Conservation (phyloP, 192 early-diverging fungal species). For the Podila clonocystis region DNA sequence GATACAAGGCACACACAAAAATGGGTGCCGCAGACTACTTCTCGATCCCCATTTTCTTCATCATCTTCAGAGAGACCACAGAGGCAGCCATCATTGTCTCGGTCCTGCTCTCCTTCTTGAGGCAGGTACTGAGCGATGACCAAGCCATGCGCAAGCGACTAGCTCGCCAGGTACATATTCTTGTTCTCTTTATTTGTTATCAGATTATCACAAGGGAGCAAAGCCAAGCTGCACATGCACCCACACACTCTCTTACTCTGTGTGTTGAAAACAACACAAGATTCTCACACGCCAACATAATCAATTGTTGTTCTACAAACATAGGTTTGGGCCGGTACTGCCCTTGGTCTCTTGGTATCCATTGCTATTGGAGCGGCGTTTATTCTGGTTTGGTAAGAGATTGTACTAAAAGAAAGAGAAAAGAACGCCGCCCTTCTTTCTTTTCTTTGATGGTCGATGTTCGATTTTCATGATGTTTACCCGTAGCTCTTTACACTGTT, state of each 20-base stretch:
- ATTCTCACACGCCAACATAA: not conserved
- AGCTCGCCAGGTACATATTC: conserved; percentile 28
- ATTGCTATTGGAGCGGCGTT: conserved; percentile 78
- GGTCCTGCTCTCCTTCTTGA: conserved; percentile 80
- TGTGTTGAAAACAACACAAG: conserved; percentile 16
- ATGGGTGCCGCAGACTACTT: conserved; percentile 40
- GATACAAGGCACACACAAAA: no score
- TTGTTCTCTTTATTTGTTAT: not conserved
- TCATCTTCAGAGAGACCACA: conserved; percentile 82
- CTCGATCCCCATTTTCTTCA: conserved; percentile 75
- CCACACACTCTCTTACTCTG: conserved; percentile 24
- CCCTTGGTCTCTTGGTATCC: conserved; percentile 69
- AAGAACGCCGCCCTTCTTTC: not conserved
- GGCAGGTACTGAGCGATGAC: conserved; percentile 25
- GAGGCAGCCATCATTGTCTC: conserved; percentile 91
- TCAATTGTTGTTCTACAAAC: conserved; percentile 32
- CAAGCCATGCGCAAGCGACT: conserved; percentile 26
- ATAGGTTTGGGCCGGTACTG: conserved; percentile 82
- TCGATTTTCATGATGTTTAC: no score
- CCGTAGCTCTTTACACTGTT: no score
- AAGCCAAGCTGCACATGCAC: not conserved
- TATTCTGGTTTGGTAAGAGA: conserved; percentile 80
- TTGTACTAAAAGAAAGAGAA: not conserved
- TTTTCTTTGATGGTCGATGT: no score
- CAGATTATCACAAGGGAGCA: not conserved